A percentile compares a stretch with the other conserved stretches of the same genome.
Conservation (phyloP, 768 basidiomycete genomes). For the Pisolithus orientalis region DNA sequence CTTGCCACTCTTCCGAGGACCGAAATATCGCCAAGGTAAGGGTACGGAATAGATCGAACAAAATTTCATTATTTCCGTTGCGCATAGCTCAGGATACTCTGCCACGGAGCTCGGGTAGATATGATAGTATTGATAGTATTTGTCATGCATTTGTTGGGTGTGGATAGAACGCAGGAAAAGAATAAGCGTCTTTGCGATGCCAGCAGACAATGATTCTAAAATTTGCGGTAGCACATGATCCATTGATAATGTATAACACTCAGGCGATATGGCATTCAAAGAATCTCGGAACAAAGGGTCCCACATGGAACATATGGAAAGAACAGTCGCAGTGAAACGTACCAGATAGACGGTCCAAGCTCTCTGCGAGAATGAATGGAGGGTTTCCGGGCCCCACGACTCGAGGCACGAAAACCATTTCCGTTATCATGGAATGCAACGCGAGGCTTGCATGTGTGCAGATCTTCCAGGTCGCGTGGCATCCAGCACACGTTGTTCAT, state of each 20-base stretch:
- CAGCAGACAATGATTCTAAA: neutral
- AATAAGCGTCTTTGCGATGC: neutral
- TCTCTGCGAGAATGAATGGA: too few species aligned
- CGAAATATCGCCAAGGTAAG: neutral
- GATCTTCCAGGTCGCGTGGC: neutral
- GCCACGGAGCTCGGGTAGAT: neutral
- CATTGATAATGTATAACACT: neutral
- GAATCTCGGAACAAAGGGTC: neutral
- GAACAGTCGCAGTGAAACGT: neutral
- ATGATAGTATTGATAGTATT: too few species aligned
- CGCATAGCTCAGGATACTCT: neutral
- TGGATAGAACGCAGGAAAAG: neutral
- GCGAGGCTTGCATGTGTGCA: neutral
- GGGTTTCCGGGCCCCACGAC: neutral
- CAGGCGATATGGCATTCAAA: neutral
- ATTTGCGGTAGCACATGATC: too few species aligned
- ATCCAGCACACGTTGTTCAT: neutral
- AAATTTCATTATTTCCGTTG: neutral
- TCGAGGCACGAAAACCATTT: neutral
- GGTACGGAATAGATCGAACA: neutral
- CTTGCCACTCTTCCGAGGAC: neutral
- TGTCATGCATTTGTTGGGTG: neutral
- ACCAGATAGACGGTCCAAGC: neutral
- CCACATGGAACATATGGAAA: neutral
- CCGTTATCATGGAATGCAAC: neutral